Evolutionary conservation across 202 grass and related monocot genomes (phyloP).

Genomic region (Miscanthus sacchariflorus): DNA sequence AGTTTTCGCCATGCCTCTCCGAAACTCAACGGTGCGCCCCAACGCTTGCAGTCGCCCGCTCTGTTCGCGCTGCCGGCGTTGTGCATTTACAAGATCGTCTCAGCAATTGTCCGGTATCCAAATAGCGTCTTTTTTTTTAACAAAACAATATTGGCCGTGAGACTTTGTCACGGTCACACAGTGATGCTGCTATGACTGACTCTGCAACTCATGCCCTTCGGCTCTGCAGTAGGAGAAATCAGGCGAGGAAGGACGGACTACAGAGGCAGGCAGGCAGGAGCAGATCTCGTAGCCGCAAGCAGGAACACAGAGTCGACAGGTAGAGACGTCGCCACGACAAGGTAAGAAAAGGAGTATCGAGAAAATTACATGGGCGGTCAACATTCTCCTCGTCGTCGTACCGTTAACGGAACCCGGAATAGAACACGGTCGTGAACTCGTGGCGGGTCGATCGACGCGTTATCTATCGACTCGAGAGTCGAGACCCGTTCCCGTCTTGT

Average conservation of each 20-base stretch:
- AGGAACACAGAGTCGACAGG: neutral
- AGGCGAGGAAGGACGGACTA: neutral
- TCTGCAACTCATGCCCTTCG: neutral
- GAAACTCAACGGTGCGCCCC: neutral
- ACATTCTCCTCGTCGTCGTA: neutral
- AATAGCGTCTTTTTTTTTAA: too few species aligned
- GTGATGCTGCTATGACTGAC: neutral
- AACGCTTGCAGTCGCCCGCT: constrained; percentile 28
- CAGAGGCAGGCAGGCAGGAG: neutral
- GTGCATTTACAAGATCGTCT: constrained; percentile 38
- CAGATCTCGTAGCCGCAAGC: neutral
- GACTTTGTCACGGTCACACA: neutral
- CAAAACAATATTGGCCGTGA: too few species aligned
- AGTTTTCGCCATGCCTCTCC: neutral
- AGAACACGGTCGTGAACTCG: too few species aligned
- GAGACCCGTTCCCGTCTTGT: neutral
- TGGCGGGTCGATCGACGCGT: neutral
- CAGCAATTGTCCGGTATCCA: constrained; percentile 28
- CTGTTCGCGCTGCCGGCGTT: constrained; percentile 37
- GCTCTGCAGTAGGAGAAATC: constrained; percentile 42
- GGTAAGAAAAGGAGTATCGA: neutral
- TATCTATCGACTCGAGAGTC: neutral
- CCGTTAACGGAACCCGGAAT: neutral
- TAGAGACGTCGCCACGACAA: neutral
- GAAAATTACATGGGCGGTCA: neutral